Percentiles rank a stretch among this genome's conserved stretches.
Evolutionary conservation across 108 stramenopile species (phyloP).

Genomic region (Skeletonema costatum): DNA sequence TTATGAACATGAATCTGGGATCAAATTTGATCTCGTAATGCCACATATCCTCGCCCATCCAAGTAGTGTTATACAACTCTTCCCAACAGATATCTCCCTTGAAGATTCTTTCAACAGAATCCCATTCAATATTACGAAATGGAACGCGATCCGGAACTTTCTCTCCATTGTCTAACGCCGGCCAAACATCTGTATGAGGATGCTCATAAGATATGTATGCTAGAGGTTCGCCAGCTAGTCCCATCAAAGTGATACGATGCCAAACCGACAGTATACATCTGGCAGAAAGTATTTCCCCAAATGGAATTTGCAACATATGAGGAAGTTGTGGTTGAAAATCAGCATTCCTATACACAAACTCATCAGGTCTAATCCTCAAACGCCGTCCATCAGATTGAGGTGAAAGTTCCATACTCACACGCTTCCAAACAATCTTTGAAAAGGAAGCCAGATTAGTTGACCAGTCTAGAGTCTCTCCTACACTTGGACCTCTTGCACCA

Average conservation of each 20-base stretch:
- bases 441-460: slow-evolving; percentile 22
- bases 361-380: slow-evolving; percentile 6
- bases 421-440: slow-evolving; percentile 38
- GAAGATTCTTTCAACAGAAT: slow-evolving; percentile 51
- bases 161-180: slow-evolving; percentile 67
- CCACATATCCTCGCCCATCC: slow-evolving; percentile 65
- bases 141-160: slow-evolving; percentile 56
- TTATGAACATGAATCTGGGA: slow-evolving; percentile 51
- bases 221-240: slow-evolving; percentile 2
- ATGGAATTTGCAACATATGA: slow-evolving; percentile 44
- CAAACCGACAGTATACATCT: slow-evolving; percentile 64
- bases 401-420: slow-evolving; percentile 12
- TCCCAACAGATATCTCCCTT: slow-evolving; percentile 69
- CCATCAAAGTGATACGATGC: slow-evolving; percentile 79
- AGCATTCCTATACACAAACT: slow-evolving; percentile 7
- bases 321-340: slow-evolving; percentile 17
- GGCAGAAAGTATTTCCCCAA: slow-evolving; percentile 79
- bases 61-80: slow-evolving; percentile 61
- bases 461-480: slow-evolving; percentile 53
- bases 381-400: neutral
- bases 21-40: slow-evolving; percentile 76
- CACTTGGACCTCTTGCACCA: slow-evolving; percentile 24
- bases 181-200: slow-evolving; percentile 55
- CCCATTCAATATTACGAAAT: slow-evolving; percentile 58
- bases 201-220: slow-evolving; percentile 81